These are phyloP conservation scores for Skeletonema menzelii DNA, from an alignment of 108 stramenopile genomes.

Conservation along the genomic window DNA sequence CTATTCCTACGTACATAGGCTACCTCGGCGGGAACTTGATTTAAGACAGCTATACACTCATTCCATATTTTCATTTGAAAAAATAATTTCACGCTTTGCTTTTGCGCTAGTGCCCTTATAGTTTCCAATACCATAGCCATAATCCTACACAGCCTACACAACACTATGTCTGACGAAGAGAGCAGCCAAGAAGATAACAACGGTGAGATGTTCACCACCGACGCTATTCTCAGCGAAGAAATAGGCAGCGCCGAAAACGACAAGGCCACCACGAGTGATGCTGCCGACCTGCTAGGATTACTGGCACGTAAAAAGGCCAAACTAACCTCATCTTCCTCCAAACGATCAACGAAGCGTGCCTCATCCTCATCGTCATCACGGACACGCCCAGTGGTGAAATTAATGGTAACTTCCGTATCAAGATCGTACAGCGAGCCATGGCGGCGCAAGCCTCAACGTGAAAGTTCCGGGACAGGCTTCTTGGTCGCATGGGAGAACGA, in stretches of 20 bases:
- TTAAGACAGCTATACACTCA: too few relatives aligned
- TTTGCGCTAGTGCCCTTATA: too few relatives aligned
- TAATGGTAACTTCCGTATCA: conserved; percentile 24
- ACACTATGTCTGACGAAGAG: not conserved
- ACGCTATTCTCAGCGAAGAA: not conserved
- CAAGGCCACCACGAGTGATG: not conserved
- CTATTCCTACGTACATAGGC: too few relatives aligned
- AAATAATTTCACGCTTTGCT: too few relatives aligned
- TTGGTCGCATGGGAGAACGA: conserved; percentile 18
- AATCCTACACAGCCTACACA: too few relatives aligned
- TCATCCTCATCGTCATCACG: conserved; percentile 25
- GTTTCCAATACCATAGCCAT: too few relatives aligned
- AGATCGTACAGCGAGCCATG: conserved; percentile 44
- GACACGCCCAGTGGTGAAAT: conserved; percentile 36
- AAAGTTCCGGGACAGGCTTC: conserved; percentile 34
- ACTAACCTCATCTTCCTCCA: not conserved
- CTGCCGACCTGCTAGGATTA: not conserved
- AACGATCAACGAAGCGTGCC: not conserved
- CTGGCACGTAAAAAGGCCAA: not conserved
- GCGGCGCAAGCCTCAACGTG: conserved; percentile 25
- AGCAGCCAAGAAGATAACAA: not conserved
- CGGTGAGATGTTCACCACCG: not conserved
- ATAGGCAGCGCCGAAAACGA: not conserved
- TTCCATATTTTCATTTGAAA: too few relatives aligned
- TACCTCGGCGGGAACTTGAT: too few relatives aligned